phyloP scores from a whole-genome alignment of 139 green algal genomes.

The Tetradesmus obliquus region DNA sequence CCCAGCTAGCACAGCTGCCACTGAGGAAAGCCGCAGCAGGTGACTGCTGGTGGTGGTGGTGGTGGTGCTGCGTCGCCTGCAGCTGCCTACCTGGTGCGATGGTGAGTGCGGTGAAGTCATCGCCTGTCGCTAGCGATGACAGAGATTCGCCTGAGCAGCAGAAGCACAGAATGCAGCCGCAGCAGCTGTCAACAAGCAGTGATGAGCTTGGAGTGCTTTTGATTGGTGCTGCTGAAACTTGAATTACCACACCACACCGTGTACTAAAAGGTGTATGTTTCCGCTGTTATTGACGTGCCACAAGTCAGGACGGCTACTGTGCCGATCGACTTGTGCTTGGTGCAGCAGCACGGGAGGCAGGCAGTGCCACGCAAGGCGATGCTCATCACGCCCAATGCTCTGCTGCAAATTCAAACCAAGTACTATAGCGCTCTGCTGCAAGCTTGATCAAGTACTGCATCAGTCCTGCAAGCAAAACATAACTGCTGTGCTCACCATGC shows the following conservation, averaged over 20 bases:
- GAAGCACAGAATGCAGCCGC: neutral
- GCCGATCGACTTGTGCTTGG: too few relatives aligned
- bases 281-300: too few relatives aligned
- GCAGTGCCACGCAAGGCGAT: too few relatives aligned
- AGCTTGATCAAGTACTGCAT: neutral
- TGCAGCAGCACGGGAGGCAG: too few relatives aligned
- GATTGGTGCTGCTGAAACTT: neutral
- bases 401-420: neutral
- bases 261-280: too few relatives aligned
- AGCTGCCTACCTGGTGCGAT: conserved; percentile 18
- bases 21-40: neutral
- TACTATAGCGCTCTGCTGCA: too few relatives aligned
- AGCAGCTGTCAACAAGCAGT: neutral
- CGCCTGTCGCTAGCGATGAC: neutral
- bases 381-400: neutral
- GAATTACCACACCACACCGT: neutral
- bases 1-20: neutral
- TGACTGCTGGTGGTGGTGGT: conserved; percentile 25
- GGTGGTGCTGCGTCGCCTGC: neutral
- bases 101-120: conserved; percentile 19
- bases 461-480: neutral
- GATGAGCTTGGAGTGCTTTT: neutral
- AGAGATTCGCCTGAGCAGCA: neutral
- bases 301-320: too few relatives aligned
- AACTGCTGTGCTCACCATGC: conserved; percentile 2